Base-by-base conservation (phyloP, 2,329 filamentous ascomycete genomes). In the Aspergillus pseudotamarii region DNA sequence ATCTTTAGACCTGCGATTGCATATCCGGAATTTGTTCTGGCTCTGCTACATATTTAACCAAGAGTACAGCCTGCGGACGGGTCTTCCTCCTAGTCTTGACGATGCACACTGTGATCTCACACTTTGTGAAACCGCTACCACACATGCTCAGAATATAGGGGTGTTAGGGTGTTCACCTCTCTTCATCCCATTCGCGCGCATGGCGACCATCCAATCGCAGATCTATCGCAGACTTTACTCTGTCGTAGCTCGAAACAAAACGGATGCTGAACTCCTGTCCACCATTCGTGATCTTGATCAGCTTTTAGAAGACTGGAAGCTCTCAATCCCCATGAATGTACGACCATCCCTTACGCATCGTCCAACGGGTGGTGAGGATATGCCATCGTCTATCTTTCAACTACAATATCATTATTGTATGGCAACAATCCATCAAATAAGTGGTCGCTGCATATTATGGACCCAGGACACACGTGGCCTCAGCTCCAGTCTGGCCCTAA, bases 351-450 rank as follows among this genome's bases (percentile, higher is more conserved):
- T 61, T 28, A 48, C 36, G 9, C 38, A 54, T 21, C 58, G 43
- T 32, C 26, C 54, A 6, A 57, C 36, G 3, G 30, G 57, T 11
- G 19, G n/a, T 36, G 34, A 36, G 3, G n/a, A 46, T 10, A 38
- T 51, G 9, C 30, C 50, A 3, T 48, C 41, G 8, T 58, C 59
- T n/a, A 8, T 66, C 23, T 41, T 64, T 21, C 36, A 64, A 10
- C 26, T 66, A 26, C 59, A 66, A 21, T 66, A 66, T 21, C 59
- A 64, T 38, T 64, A 64, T 57, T 64, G 62, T 30, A 60, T 62
- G 59, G 46, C 53, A 11, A 57, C 57, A 26, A 66, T 66, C n/a
- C 64, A 66, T n/a, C 64, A 66, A 55, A 56, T 59, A 2, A 64
- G 64, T 10, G 60, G 64, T 34, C 59, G 62, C 14, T 64, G 64